These are phyloP conservation scores for Crithidia brevicula DNA, from an alignment of 208 protist genomes.

Conservation along the genomic window DNA sequence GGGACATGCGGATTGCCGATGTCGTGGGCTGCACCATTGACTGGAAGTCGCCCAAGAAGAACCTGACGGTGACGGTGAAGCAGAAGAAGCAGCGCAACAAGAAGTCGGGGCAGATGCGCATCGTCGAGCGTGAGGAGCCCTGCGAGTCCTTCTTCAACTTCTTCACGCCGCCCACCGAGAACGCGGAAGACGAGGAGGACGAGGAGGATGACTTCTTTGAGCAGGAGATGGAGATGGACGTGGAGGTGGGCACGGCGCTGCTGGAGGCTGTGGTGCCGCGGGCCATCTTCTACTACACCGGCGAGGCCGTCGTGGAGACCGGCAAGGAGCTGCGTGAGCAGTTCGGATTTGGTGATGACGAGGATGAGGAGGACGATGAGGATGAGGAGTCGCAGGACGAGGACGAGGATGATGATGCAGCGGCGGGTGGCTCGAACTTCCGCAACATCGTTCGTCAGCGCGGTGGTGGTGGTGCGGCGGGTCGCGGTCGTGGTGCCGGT, in stretches of 20 bases:
- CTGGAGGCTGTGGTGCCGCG: constrained; percentile 80
- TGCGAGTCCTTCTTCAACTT: constrained; percentile 94
- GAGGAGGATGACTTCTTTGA: constrained; percentile 63
- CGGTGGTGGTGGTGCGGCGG: constrained; percentile 12
- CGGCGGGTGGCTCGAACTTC: constrained; percentile 22
- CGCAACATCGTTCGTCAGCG: constrained; percentile 29
- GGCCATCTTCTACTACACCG: constrained; percentile 92
- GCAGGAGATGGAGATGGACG: constrained; percentile 80
- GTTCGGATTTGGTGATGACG: constrained; percentile 38
- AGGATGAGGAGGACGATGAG: constrained; percentile 60
- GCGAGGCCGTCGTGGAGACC: constrained; percentile 75
- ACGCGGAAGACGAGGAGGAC: constrained; percentile 59
- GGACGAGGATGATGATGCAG: constrained; percentile 36
- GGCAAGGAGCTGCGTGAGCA: constrained; percentile 42
- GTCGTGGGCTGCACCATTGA: constrained; percentile 77
- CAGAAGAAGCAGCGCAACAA: constrained; percentile 93
- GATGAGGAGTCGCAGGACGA: constrained; percentile 66
- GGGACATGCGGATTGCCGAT: constrained; percentile 72
- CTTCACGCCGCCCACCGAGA: constrained; percentile 76
- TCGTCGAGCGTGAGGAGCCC: constrained; percentile 83
- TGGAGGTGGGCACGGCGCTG: constrained; percentile 77
- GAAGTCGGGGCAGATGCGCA: constrained; percentile 78
- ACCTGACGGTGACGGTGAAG: constrained; percentile 85
- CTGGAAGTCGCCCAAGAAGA: constrained; percentile 80
- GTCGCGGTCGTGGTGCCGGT: constrained; percentile 5